phyloP scores from a whole-genome alignment of 2,329 filamentous ascomycete species.

The Arachnomyces sp. region DNA sequence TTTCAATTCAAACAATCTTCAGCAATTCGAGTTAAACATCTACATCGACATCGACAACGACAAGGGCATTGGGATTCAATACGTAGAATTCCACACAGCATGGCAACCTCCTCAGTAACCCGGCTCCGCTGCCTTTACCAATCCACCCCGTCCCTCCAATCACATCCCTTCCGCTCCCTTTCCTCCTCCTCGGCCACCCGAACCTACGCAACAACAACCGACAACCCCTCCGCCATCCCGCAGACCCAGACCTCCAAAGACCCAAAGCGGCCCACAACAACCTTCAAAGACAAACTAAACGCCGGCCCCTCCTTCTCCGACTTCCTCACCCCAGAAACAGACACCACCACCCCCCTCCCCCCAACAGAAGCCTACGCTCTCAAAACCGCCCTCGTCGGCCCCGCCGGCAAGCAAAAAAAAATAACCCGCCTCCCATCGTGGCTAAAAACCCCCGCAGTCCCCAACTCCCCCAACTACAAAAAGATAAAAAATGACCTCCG shows the following conservation, averaged over 20 bases:
- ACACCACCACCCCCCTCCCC: slow-evolving; percentile 28
- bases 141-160: slow-evolving; percentile 17
- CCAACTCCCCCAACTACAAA: slow-evolving; percentile 77
- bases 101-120: slow-evolving; percentile 25
- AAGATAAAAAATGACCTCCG: slow-evolving; percentile 90
- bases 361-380: slow-evolving; percentile 50
- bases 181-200: slow-evolving; percentile 14
- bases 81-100: slow-evolving; percentile 12
- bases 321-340: slow-evolving; percentile 44
- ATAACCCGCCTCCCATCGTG: slow-evolving; percentile 76
- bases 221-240: slow-evolving; percentile 21
- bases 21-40: too few species aligned
- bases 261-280: slow-evolving; percentile 39
- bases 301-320: slow-evolving; percentile 56
- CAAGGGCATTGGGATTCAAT: neutral
- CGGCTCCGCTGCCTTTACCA: slow-evolving; percentile 25
- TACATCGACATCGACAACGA: too few species aligned
- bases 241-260: slow-evolving; percentile 54
- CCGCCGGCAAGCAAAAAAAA: slow-evolving; percentile 54
- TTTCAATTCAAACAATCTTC: neutral
- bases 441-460: slow-evolving; percentile 92
- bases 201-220: slow-evolving; percentile 33
- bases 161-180: neutral
- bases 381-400: slow-evolving; percentile 54
- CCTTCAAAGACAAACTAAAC: slow-evolving; percentile 56